Base-by-base conservation (phyloP, 2,329 filamentous ascomycete genomes). In the Claviceps lovelessii region DNA sequence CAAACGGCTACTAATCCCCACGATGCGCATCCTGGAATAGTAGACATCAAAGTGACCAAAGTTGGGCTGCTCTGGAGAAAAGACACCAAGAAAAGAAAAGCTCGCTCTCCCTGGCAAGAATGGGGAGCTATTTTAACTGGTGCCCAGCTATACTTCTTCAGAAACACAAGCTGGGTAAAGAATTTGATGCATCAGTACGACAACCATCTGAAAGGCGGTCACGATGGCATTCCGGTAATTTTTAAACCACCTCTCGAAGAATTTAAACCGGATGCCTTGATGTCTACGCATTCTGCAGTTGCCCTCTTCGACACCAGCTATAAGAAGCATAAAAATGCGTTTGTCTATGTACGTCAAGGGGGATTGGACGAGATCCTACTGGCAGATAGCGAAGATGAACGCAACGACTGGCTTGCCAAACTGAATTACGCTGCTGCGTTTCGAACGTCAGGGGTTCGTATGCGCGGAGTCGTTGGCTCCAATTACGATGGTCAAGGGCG, bases 31-130 rank as follows among this genome's bases (percentile, higher is more conserved):
- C 88, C 90, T 3, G 93, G 93, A 13, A 86, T 98, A 56, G 91
- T 98, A 11, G 91, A 97, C 68, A 95, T 98, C 65, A 95, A 95
- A 62, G 86, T 97, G 49, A 95, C 91, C 48, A 98, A 97, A 68
- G 90, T 98, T 51, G 93, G 93, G 4, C 73, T 95, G 1, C 68
- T 98, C 37, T 98, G 93, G 93, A 83, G 93, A 48, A 98, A 98
- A 67, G 90, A 95, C 59, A 73, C 79, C 1, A 96, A 95, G 72
- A 95, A 91, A 71, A 91, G 93, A 72, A 95, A 94, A 69, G 86
- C 90, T 0, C 81, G 91, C 47, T 96, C 91, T 11, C 91, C 93
- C 1, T 98, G 93, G 93, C 91, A 96, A 66, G 93, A 98, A 76
- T 98, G 93, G 93, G 93, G 93, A 53, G 93, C 90, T 29, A 86